phyloP scores from a whole-genome alignment of 2,329 filamentous ascomycete genomes.

The Eurotiales sp. region DNA sequence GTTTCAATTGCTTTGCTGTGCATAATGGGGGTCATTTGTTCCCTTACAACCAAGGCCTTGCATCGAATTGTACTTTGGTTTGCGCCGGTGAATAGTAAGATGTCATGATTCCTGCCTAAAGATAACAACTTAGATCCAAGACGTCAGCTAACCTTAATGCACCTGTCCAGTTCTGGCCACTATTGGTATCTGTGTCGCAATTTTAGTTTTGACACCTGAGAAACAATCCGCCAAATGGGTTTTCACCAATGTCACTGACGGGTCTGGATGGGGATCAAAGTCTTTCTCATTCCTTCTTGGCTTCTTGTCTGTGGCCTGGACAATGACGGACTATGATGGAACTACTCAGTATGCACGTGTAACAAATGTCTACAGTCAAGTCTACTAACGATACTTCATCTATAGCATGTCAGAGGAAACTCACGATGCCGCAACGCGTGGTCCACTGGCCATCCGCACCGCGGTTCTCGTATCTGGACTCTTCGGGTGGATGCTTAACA shows the following conservation, averaged over 20 bases:
- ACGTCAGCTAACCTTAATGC: too few species aligned
- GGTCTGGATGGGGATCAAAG: conserved; percentile 60
- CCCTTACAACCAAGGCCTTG: conserved; percentile 57
- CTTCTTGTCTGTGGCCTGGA: conserved; percentile 45
- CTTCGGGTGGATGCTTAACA: conserved; percentile 60
- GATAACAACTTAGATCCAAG: too few species aligned
- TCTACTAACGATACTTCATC: conserved; percentile 3
- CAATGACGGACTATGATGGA: conserved; percentile 67
- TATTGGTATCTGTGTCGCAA: conserved; percentile 56
- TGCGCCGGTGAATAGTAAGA: conserved; percentile 59
- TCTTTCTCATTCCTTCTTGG: conserved; percentile 61
- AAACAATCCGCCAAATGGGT: conserved; percentile 59
- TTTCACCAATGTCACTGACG: conserved; percentile 58
- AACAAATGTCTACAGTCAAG: background rate
- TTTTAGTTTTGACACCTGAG: conserved; percentile 57
- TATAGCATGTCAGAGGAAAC: conserved; percentile 63
- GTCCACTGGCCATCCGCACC: conserved; percentile 56
- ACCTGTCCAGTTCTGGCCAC: conserved; percentile 51
- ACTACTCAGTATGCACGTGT: conserved; percentile 54
- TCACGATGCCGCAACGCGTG: conserved; percentile 58
- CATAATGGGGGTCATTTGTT: conserved; percentile 58
- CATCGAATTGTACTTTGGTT: conserved; percentile 62
- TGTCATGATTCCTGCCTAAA: background rate
- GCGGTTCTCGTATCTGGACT: conserved; percentile 59
- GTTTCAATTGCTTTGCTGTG: conserved; percentile 55